phyloP scores from a whole-genome alignment of 257 asterid genomes.

The Jacaranda mimosifolia region DNA sequence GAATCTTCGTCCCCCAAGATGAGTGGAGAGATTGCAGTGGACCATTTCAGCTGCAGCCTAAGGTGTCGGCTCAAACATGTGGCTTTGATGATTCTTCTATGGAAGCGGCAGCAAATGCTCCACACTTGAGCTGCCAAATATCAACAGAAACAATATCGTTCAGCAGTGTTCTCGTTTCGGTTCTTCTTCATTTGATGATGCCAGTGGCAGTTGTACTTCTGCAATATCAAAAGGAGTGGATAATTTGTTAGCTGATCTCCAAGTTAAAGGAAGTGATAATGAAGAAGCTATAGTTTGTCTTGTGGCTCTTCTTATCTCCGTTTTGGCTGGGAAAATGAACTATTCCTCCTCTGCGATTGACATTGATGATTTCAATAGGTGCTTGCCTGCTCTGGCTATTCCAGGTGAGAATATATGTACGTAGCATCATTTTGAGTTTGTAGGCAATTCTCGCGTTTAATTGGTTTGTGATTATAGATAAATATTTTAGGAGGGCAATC shows the following conservation, averaged over 20 bases:
- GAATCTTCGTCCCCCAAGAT: slow-evolving; percentile 50
- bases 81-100: slow-evolving; percentile 52
- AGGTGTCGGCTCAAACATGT: slow-evolving; percentile 54
- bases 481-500: no score
- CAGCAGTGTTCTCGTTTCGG: slow-evolving; percentile 51
- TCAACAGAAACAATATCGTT: slow-evolving; percentile 32
- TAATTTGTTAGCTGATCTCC: slow-evolving; percentile 16
- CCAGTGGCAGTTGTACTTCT: slow-evolving; percentile 52
- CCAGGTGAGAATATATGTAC: slow-evolving; percentile 45
- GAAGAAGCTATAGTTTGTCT: slow-evolving; percentile 54
- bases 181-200: slow-evolving; percentile 49
- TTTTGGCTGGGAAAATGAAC: slow-evolving; percentile 49
- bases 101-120: slow-evolving; percentile 56
- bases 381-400: slow-evolving; percentile 62
- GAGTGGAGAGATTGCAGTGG: slow-evolving; percentile 54
- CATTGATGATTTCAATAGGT: slow-evolving; percentile 53
- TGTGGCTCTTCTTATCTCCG: slow-evolving; percentile 56
- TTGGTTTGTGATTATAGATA: no score
- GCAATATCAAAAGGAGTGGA: slow-evolving; percentile 46
- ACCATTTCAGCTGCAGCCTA: slow-evolving; percentile 46
- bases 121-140: slow-evolving; percentile 27
- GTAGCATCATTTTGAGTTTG: no score
- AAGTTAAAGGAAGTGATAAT: slow-evolving; percentile 25
- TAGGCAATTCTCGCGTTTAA: no score
- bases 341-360: slow-evolving; percentile 20